Percentiles rank a stretch among this genome's conserved stretches.
phyloP scores from a whole-genome alignment of 2,329 filamentous ascomycete genomes.

The Xylaria sp. region DNA sequence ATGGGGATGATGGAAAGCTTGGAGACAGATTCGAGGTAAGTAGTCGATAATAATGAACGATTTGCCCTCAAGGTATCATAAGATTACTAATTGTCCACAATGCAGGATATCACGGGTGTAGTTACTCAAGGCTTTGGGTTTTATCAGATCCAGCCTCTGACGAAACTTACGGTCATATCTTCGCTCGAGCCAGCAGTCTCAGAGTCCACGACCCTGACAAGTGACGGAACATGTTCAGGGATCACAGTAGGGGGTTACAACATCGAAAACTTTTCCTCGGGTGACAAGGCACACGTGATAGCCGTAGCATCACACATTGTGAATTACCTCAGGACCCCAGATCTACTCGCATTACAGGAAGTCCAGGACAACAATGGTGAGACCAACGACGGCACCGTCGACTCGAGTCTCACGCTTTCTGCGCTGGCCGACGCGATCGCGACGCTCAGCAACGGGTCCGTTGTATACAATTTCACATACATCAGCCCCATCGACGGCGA shows the following conservation, averaged over 20 bases:
- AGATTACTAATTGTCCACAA: slow-evolving; percentile 2
- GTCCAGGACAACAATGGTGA: slow-evolving; percentile 73
- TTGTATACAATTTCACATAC: slow-evolving; percentile 67
- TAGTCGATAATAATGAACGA: neutral
- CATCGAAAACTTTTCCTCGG: slow-evolving; percentile 72
- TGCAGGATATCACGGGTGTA: slow-evolving; percentile 69
- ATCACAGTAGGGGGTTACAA: slow-evolving; percentile 76
- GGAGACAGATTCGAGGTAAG: slow-evolving; percentile 69
- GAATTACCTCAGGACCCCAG: slow-evolving; percentile 69
- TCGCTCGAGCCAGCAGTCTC: slow-evolving; percentile 58
- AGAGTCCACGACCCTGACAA: slow-evolving; percentile 62
- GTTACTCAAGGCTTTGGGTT: slow-evolving; percentile 73
- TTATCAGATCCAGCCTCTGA: slow-evolving; percentile 74
- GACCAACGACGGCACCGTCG: slow-evolving; percentile 66
- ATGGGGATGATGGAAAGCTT: slow-evolving; percentile 68
- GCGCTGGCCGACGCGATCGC: slow-evolving; percentile 65
- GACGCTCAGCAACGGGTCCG: slow-evolving; percentile 52
- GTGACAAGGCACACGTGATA: slow-evolving; percentile 62
- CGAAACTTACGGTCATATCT: slow-evolving; percentile 60
- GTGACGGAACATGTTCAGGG: slow-evolving; percentile 66
- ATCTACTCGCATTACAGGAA: slow-evolving; percentile 75
- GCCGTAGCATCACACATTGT: slow-evolving; percentile 72
- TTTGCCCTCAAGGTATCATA: neutral
- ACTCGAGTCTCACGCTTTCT: slow-evolving; percentile 67
- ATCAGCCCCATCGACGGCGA: slow-evolving; percentile 67